These are phyloP conservation scores for Heritiera fomes DNA, from an alignment of 345 rosid genomes.

Conservation along the genomic window DNA sequence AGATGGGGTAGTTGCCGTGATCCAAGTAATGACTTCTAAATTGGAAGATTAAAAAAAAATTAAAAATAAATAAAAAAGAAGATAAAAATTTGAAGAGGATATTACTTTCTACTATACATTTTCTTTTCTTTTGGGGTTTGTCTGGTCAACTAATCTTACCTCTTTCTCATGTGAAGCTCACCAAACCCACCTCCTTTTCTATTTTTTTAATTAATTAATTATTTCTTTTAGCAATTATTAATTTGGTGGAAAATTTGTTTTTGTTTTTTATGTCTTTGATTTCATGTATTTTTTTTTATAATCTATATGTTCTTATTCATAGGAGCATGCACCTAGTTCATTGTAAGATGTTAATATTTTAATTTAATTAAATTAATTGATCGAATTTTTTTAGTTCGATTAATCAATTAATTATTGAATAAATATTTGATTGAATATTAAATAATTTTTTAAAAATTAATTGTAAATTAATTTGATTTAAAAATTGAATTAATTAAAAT, in stretches of 20 bases:
- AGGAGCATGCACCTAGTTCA: too few species aligned
- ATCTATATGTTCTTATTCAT: too few species aligned
- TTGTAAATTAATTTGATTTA: too few species aligned
- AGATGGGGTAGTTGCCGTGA: constrained; percentile 20
- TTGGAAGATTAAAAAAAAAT: not conserved
- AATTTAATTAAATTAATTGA: too few species aligned
- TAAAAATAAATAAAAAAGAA: too few species aligned
- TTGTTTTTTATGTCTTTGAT: too few species aligned
- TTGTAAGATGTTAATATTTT: too few species aligned
- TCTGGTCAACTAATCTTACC: constrained; percentile 32
- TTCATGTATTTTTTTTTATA: not conserved
- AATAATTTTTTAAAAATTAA: too few species aligned
- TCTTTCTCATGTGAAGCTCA: constrained; percentile 34
- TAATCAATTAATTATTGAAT: too few species aligned
- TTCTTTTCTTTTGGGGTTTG: not conserved
- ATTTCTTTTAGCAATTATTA: not conserved
- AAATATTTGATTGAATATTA: too few species aligned
- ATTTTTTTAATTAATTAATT: not conserved
- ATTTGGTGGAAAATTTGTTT: not conserved
- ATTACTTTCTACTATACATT: not conserved
- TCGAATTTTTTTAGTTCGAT: too few species aligned
- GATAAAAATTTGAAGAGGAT: not conserved
- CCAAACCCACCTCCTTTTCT: constrained; percentile 21
- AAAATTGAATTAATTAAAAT: too few species aligned
- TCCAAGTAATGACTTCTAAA: constrained; percentile 13